phyloP scores from a whole-genome alignment of 768 basidiomycete species.

The Nidularia pulvinata region DNA sequence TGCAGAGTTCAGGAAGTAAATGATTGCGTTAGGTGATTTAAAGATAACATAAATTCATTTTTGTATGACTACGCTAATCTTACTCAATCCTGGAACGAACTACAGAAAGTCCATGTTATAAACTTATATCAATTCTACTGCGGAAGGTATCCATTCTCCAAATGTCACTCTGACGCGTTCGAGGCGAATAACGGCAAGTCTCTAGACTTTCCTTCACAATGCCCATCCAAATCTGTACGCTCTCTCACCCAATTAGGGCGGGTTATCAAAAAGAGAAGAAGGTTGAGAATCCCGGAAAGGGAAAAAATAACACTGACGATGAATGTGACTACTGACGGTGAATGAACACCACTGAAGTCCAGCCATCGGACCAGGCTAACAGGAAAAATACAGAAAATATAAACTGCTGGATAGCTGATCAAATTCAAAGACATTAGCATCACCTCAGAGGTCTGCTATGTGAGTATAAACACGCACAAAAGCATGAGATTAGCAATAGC shows the following conservation, averaged over 20 bases:
- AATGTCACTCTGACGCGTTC: no score
- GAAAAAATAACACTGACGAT: conserved; percentile 10
- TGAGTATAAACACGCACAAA: conserved; percentile 22
- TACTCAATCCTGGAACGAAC: no score
- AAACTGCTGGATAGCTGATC: conserved; percentile 38
- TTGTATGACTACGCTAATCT: no score
- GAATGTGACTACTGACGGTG: conserved; percentile 10
- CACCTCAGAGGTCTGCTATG: neutral
- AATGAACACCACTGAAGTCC: conserved; percentile 6
- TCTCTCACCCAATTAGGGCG: conserved; percentile 2
- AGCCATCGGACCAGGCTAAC: conserved; percentile 15
- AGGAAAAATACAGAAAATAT: conserved; percentile 24
- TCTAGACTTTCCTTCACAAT: no score
- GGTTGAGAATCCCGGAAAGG: conserved; percentile 15
- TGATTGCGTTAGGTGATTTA: neutral
- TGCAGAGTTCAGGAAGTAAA: conserved; percentile 1
- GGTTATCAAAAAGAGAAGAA: conserved; percentile 11
- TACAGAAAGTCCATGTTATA: no score
- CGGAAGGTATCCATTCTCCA: no score
- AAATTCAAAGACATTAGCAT: neutral
- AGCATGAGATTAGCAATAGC: conserved; percentile 33
- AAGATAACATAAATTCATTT: no score
- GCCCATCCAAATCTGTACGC: no score
- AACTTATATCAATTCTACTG: no score
- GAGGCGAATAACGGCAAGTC: no score